Percentiles rank a stretch among this genome's conserved stretches.
Evolutionary conservation across 2,329 filamentous ascomycete genomes (phyloP).

Genomic region (Nemania sp.): DNA sequence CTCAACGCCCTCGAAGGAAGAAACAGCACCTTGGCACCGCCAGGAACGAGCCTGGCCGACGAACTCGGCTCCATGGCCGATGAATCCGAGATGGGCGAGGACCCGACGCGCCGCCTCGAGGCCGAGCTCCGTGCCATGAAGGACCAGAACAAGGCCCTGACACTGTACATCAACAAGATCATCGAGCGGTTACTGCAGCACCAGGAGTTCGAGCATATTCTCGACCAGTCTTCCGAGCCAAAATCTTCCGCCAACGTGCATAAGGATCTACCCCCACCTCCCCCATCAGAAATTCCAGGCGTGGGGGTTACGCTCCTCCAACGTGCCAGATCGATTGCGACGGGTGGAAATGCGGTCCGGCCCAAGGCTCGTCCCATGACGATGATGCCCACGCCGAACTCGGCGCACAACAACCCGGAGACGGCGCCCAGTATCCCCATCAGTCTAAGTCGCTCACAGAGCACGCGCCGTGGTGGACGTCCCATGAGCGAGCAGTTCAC

Average conservation of each 20-base stretch:
- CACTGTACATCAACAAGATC: conserved; percentile 98
- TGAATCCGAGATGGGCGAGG: conserved; percentile 60
- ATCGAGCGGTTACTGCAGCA: conserved; percentile 93
- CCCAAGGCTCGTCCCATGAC: conserved; percentile 62
- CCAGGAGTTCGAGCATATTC: conserved; percentile 91
- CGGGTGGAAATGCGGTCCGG: conserved; percentile 42
- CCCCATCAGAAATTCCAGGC: conserved; percentile 55
- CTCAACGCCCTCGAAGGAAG: conserved; percentile 67
- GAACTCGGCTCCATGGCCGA: conserved; percentile 76
- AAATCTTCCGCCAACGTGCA: conserved; percentile 64
- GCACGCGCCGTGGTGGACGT: conserved; percentile 55
- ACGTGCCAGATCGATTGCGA: conserved; percentile 65
- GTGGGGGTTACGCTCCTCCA: conserved; percentile 58
- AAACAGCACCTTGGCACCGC: conserved; percentile 37
- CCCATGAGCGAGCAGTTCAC: conserved; percentile 69
- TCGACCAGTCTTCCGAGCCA: conserved; percentile 75
- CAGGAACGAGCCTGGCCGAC: conserved; percentile 73
- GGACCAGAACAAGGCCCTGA: conserved; percentile 96
- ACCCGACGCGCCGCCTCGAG: conserved; percentile 73
- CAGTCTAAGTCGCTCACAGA: conserved; percentile 57
- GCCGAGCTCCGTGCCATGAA: conserved; percentile 77
- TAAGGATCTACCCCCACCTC: conserved; percentile 84
- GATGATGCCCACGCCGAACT: conserved; percentile 52
- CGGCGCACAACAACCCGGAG: conserved; percentile 66
- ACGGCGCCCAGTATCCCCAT: conserved; percentile 80